Percentiles rank a stretch among this genome's conserved stretches.
Conservation (phyloP, 1,284 basidiomycete species). For the Irpex sp. region DNA sequence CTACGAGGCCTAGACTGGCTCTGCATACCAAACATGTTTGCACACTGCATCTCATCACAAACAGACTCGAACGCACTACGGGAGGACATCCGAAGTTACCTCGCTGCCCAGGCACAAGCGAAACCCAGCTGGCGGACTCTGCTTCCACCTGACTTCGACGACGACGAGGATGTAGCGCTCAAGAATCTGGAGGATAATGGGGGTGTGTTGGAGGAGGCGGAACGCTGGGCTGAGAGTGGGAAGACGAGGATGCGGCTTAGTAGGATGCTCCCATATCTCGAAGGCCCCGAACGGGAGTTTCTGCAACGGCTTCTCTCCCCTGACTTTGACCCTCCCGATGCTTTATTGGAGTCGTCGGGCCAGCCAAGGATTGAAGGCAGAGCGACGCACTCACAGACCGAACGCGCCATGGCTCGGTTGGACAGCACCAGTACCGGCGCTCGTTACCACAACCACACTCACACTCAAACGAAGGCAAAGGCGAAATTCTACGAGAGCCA, state of each 20-base stretch:
- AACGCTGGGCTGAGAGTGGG: conserved; percentile 62
- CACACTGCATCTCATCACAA: conserved; percentile 50
- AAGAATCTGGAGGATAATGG: conserved; percentile 70
- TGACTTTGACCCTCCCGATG: conserved; percentile 2
- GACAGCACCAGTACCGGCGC: conserved; percentile 5
- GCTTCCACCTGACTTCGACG: conserved; percentile 20
- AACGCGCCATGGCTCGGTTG: conserved; percentile 31
- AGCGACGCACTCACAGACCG: conserved; percentile 27
- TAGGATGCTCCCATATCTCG: conserved; percentile 52
- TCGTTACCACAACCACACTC: too few relatives aligned
- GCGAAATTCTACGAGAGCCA: conserved; percentile 1
- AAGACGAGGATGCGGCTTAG: conserved; percentile 50
- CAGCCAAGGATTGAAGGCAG: conserved; percentile 23
- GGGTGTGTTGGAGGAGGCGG: conserved; percentile 50
- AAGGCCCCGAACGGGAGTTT: conserved; percentile 31
- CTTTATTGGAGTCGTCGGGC: neutral
- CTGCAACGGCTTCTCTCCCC: conserved; percentile 31
- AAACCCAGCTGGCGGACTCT: conserved; percentile 22
- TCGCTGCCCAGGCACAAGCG: conserved; percentile 2
- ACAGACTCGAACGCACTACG: conserved; percentile 29
- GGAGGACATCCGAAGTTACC: conserved; percentile 11
- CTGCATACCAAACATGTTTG: conserved; percentile 75
- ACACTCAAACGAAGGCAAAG: too few relatives aligned
- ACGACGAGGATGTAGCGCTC: conserved; percentile 53
- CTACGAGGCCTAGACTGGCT: conserved; percentile 76